Evolutionary conservation across 139 green algal species (phyloP), one percentile per base, ranked within the genome.

Genomic region (Mesostigma viride): DNA sequence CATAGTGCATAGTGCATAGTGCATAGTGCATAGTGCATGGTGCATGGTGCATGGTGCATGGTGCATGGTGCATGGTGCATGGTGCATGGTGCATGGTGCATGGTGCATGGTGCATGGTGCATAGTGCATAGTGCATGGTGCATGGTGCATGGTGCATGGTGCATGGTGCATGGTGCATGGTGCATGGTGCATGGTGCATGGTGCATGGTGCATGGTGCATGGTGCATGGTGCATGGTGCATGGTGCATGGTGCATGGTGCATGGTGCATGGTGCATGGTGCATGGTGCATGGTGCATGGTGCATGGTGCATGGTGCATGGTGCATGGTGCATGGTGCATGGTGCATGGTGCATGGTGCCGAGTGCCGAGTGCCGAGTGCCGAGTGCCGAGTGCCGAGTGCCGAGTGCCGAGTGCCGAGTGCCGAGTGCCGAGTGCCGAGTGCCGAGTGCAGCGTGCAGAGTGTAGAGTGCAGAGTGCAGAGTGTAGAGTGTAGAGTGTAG

Each of bases 181-280:
- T 66, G 60, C 60, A 65, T 46, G 58, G 58, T 65, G 58, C 58
- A 65, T 46, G 58, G 58, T 65, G 58, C 58, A 65, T 46, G 58
- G 58, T 65, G 58, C 58, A 65, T 46, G 58, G 58, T 65, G 58
- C 58, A 65, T 46, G 58, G 58, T 65, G 58, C 58, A 65, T 46
- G 58, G 59, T 66, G 59, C 59, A 66, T 47, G 59, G 59, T 66
- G 59, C 59, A 66, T 46, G 58, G 58, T 65, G 58, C 58, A 65
- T 46, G 58, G 58, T 65, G 58, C 58, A 65, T 46, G 58, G 58
- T 65, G 58, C 58, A 65, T 46, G 58, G 58, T 65, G 58, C 58
- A 65, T 46, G 58, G 59, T 66, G 59, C 59, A 65, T 46, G 58
- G 58, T 65, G 58, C 58, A 65, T 46, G 58, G 58, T 57, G 58